These are phyloP conservation scores for Saccharomycopsis schoenii DNA, from an alignment of 805 yeast genomes.

Conservation along the genomic window DNA sequence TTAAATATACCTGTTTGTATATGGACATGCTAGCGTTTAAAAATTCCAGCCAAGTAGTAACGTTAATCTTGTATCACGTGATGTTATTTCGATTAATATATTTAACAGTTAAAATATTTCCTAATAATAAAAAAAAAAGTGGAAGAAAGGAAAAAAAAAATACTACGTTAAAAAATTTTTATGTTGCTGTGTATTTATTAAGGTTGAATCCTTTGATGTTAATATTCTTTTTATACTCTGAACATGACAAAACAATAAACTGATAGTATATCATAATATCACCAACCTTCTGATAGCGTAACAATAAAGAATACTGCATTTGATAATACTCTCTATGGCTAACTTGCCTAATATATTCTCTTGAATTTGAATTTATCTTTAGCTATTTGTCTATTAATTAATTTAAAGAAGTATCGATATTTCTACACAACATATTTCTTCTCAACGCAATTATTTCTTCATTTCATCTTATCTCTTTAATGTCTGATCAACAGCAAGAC, in stretches of 20 bases:
- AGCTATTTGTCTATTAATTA: background rate
- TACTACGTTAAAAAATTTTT: background rate
- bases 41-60: background rate
- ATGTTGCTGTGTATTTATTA: background rate
- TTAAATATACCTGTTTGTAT: too few species aligned
- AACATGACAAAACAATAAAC: too few species aligned
- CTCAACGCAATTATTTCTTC: background rate
- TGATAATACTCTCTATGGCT: background rate
- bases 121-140: background rate
- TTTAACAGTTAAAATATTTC: too few species aligned
- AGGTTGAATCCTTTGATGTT: background rate
- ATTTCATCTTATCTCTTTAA: background rate
- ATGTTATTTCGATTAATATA: background rate
- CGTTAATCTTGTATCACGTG: background rate
- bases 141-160: background rate
- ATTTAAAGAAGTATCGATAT: background rate
- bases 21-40: too few species aligned
- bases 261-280: background rate
- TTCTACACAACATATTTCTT: background rate
- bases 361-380: background rate
- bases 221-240: too few species aligned
- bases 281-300: background rate
- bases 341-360: background rate
- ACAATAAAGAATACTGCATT: background rate
- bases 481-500: background rate